Percentiles rank a stretch among this genome's conserved stretches.
phyloP scores from a whole-genome alignment of 352 stramenopile species.

The Phytophthora sansomeana region DNA sequence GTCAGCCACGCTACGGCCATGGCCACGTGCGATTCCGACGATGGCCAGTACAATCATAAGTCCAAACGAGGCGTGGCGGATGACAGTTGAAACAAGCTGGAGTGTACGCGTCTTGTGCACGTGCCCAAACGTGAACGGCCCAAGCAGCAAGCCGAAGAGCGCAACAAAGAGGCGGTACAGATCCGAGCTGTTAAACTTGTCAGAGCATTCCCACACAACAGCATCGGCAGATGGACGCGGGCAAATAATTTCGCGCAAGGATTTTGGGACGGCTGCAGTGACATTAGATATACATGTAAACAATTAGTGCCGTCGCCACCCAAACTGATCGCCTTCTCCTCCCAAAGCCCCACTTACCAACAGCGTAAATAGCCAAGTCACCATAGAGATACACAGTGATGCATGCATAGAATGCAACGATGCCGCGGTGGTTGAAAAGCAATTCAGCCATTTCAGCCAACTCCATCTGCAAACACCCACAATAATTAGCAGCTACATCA shows the following conservation, averaged over 20 bases:
- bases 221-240: slow-evolving; percentile 57
- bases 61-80: slow-evolving; percentile 84
- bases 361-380: slow-evolving; percentile 88
- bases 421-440: slow-evolving; percentile 71
- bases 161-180: slow-evolving; percentile 87
- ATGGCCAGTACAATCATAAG: slow-evolving; percentile 85
- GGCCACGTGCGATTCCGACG: slow-evolving; percentile 70
- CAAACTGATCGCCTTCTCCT: background rate
- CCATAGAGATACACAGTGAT: slow-evolving; percentile 87
- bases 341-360: slow-evolving; percentile 58
- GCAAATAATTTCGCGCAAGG: slow-evolving; percentile 85
- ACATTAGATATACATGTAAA: background rate
- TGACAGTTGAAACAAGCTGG: slow-evolving; percentile 82
- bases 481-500: background rate
- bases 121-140: slow-evolving; percentile 81
- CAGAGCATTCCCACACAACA: slow-evolving; percentile 74
- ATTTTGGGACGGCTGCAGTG: slow-evolving; percentile 84
- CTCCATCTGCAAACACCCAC: slow-evolving; percentile 65
- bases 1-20: slow-evolving; percentile 68
- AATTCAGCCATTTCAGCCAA: slow-evolving; percentile 84
- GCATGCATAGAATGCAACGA: slow-evolving; percentile 83
- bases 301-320: slow-evolving; percentile 2
- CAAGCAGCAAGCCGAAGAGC: slow-evolving; percentile 75
- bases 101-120: slow-evolving; percentile 86
- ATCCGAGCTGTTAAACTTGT: slow-evolving; percentile 76